Evolutionary conservation across 2,329 filamentous ascomycete genomes (phyloP), one percentile per base, ranked within the genome.

Genomic region (Lasiodiplodia sp.): DNA sequence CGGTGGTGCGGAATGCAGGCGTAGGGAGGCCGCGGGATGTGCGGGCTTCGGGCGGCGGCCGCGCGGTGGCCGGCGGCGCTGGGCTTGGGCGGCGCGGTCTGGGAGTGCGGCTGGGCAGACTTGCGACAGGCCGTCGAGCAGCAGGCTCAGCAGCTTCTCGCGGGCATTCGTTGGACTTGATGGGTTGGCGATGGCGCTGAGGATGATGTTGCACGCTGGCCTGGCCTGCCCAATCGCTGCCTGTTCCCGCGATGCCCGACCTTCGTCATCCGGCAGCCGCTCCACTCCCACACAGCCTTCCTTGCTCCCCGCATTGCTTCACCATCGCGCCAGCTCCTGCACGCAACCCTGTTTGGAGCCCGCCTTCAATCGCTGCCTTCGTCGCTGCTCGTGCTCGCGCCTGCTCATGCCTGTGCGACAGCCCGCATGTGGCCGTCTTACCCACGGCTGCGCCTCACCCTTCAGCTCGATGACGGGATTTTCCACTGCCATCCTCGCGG

Each of bases 71-170:
- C 60, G 60, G 47, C 60, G 23, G 18, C n/a, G 58, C 58, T 63
- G 58, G 58, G 63, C 49, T 47, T 31, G 31, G 47, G 44, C 63
- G 63, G 51, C 52, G 63, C 51, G 51, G 63, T 6, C 51, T 51
- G 63, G 18, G 37, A 38, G 31, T 28, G 75, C 86, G 91, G 70
- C 89, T 89, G 73, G 92, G 37, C 12, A 38, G 81, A 88, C 87
- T 62, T 90, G 90, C 2, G 92, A 90, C 0, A 93, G 93, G 1
- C 83, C 92, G 71, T 84, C 83, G 69, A 94, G 97, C 80, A 40
- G 56, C 37, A 12, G 37, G 56, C 21, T 44, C 57, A 51, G 58
- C 58, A 51, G 60, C 56, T 25, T 44, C 56, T 12, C 4, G 38
- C 10, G 38, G 21, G 28, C 44, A 38, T 34, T 34, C 31, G 31